These are phyloP conservation scores for Oryza officinalis DNA, from an alignment of 176 grass and related monocot species.

Conservation along the genomic window DNA sequence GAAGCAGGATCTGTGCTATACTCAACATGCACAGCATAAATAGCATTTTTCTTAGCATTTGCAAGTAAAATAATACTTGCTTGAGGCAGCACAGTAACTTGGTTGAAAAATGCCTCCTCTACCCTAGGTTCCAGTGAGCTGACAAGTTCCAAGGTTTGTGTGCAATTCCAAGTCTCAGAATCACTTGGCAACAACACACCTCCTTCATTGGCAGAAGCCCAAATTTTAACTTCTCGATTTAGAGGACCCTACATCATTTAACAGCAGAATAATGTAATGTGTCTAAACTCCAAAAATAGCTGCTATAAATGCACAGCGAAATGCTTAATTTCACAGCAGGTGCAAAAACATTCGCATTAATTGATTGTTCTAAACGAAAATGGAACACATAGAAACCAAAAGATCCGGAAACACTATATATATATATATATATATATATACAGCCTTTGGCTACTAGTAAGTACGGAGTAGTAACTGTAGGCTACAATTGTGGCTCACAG, in stretches of 20 bases:
- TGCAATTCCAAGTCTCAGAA: conserved; percentile 89
- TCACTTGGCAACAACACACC: conserved; percentile 82
- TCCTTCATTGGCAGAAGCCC: conserved; percentile 82
- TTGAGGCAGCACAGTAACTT: conserved; percentile 77
- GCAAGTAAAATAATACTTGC: conserved; percentile 95
- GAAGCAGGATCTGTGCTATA: conserved; percentile 73
- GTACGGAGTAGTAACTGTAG: too few relatives aligned
- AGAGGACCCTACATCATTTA: conserved; percentile 72
- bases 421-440: too few relatives aligned
- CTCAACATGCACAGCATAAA: conserved; percentile 96
- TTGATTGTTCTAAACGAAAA: conserved; percentile 5
- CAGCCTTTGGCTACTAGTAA: conserved; percentile 23
- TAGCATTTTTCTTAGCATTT: conserved; percentile 98
- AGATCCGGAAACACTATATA: background rate
- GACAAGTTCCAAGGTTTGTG: conserved; percentile 82
- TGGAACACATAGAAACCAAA: conserved; percentile 4
- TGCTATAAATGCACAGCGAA: background rate
- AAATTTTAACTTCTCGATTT: conserved; percentile 94
- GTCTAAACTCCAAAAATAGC: background rate
- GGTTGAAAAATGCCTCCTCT: conserved; percentile 96
- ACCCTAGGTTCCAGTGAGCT: conserved; percentile 68
- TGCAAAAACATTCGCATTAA: conserved; percentile 5
- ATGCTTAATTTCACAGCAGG: background rate
- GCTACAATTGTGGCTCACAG: background rate
- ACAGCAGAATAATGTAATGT: conserved; percentile 29